phyloP scores from a whole-genome alignment of 1,139 yeast genomes.

The Candida mesenterica region DNA sequence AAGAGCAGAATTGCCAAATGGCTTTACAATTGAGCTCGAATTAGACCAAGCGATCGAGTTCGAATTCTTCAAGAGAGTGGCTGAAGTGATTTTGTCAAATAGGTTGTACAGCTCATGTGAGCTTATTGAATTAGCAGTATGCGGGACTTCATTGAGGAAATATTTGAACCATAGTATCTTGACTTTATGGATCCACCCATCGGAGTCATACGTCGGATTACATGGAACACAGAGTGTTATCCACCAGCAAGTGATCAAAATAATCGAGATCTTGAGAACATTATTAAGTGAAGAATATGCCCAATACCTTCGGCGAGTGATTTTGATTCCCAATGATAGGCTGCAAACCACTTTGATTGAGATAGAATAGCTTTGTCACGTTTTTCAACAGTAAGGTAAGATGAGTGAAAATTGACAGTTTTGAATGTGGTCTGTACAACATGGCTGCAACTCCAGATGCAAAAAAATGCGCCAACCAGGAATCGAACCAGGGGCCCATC shows the following conservation, averaged over 20 bases:
- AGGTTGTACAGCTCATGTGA: constrained; percentile 8
- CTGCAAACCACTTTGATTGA: no score
- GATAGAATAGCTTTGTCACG: no score
- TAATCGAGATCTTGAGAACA: constrained; percentile 16
- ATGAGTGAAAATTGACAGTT: no score
- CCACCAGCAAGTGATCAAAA: constrained; percentile 3
- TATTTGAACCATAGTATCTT: constrained; percentile 19
- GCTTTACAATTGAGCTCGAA: constrained; percentile 27
- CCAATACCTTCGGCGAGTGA: constrained; percentile 5
- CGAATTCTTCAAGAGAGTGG: constrained; percentile 6
- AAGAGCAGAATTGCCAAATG: constrained; percentile 30
- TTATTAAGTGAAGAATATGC: constrained; percentile 10
- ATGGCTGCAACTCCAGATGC: no score
- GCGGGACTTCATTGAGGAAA: constrained; percentile 21
- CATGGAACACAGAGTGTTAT: constrained; percentile 1
- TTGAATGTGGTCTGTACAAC: no score
- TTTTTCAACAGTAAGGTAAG: no score
- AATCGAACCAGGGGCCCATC: constrained; percentile 2
- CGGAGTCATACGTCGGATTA: background rate
- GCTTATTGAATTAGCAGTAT: constrained; percentile 6
- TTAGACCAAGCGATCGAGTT: constrained; percentile 4
- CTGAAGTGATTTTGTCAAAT: constrained; percentile 9
- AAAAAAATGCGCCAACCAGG: constrained; percentile 1
- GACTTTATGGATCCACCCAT: constrained; percentile 23
- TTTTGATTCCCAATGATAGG: constrained; percentile 4